Percentiles rank a stretch among this genome's conserved stretches.
phyloP scores from a whole-genome alignment of 306 rosid species.

The Dryas octopetala region DNA sequence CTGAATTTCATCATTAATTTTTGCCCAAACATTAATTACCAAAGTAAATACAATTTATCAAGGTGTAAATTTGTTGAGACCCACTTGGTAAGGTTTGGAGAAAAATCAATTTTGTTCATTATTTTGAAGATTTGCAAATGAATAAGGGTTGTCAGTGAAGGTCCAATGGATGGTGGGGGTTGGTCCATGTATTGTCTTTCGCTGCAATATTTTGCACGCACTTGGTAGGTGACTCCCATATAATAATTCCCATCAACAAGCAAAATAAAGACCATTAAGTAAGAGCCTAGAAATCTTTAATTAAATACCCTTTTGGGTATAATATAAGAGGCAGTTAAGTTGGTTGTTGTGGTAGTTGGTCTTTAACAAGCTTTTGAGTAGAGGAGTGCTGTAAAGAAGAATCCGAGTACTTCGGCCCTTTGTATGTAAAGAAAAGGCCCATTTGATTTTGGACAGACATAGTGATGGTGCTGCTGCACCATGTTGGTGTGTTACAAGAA shows the following conservation, averaged over 20 bases:
- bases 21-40: too few species aligned
- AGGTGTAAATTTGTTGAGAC: neutral
- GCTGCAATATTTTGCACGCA: neutral
- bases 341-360: constrained; percentile 45
- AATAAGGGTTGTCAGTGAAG: neutral
- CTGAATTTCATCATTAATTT: neutral
- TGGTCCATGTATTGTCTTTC: neutral
- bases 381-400: constrained; percentile 28
- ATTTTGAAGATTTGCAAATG: neutral
- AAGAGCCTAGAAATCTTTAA: neutral
- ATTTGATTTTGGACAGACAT: constrained; percentile 11
- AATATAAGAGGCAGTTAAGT: constrained; percentile 34
- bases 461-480: constrained; percentile 14
- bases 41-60: neutral
- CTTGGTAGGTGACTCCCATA: constrained; percentile 1
- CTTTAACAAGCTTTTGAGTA: constrained; percentile 18
- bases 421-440: neutral
- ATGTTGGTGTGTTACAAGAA: neutral
- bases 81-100: constrained; percentile 2
- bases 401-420: constrained; percentile 17
- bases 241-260: neutral
- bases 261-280: neutral
- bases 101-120: constrained; percentile 2
- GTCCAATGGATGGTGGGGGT: neutral
- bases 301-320: constrained; percentile 9